These are phyloP conservation scores for Phytophthora rubi DNA, from an alignment of 352 stramenopile species.

Conservation along the genomic window DNA sequence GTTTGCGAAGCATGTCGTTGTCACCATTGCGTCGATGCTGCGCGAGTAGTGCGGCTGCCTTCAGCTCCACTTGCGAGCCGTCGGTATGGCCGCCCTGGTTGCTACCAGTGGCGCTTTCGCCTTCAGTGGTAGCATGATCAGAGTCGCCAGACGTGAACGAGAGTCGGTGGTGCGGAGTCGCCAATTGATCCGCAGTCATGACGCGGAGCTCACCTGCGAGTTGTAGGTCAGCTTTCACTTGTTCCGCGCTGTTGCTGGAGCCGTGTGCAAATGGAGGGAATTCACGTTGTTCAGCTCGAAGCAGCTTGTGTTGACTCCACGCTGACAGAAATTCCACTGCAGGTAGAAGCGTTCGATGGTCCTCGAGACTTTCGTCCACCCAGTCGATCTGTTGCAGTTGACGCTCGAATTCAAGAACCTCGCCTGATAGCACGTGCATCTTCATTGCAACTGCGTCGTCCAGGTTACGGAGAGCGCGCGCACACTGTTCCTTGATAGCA, in stretches of 20 bases:
- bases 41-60: conserved; percentile 18
- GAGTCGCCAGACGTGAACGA: conserved; percentile 13
- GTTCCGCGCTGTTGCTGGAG: conserved; percentile 42
- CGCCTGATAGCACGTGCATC: conserved; percentile 55
- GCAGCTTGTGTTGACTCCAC: conserved; percentile 74
- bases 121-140: conserved; percentile 8
- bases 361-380: conserved; percentile 64
- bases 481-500: conserved; percentile 60
- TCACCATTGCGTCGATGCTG: conserved; percentile 34
- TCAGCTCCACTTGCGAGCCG: conserved; percentile 23
- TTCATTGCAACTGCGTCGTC: conserved; percentile 55
- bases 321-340: conserved; percentile 67
- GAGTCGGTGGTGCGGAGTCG: conserved; percentile 10
- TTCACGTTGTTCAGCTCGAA: conserved; percentile 71
- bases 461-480: conserved; percentile 51
- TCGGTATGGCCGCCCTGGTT: conserved; percentile 7
- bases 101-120: not conserved
- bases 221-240: conserved; percentile 68
- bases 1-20: conserved; percentile 39
- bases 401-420: conserved; percentile 65
- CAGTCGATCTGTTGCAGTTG: conserved; percentile 80
- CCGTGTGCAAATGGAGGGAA: conserved; percentile 49
- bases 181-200: conserved; percentile 39
- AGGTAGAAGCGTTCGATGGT: conserved; percentile 47
- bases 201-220: conserved; percentile 68